Conservation (phyloP, 2,329 filamentous ascomycete species). For the Ciborinia camelliae region DNA sequence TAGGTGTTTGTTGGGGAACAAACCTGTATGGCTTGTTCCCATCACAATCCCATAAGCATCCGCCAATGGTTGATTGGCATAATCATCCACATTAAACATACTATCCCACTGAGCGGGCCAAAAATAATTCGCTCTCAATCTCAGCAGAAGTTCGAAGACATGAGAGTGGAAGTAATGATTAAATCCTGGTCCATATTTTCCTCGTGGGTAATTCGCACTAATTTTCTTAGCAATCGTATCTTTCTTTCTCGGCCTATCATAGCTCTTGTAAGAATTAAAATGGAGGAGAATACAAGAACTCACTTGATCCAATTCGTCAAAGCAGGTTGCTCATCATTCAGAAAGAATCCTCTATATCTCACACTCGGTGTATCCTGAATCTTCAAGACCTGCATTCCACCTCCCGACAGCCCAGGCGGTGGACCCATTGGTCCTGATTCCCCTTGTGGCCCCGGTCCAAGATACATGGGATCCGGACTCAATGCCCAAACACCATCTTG, state of each 20-base stretch:
- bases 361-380: conserved; percentile 50
- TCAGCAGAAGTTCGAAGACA: conserved; percentile 68
- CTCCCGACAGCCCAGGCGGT: neutral
- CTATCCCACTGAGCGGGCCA: conserved; percentile 71
- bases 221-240: conserved; percentile 5
- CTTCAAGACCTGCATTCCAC: conserved; percentile 40
- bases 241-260: neutral
- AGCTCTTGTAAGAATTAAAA: neutral
- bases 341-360: conserved; percentile 57
- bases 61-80: conserved; percentile 63
- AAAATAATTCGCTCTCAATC: conserved; percentile 69
- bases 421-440: neutral
- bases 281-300: conserved; percentile 7
- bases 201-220: conserved; percentile 45
- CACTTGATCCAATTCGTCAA: conserved; percentile 60
- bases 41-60: conserved; percentile 74
- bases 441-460: neutral
- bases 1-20: neutral
- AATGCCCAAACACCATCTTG: conserved; percentile 48
- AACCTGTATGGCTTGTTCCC: conserved; percentile 61
- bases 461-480: neutral
- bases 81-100: conserved; percentile 71
- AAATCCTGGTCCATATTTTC: conserved; percentile 44
- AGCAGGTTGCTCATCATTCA: conserved; percentile 59
- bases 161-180: conserved; percentile 64